Conservation (phyloP, 805 yeast species). For the Nakazawaea peltata region DNA sequence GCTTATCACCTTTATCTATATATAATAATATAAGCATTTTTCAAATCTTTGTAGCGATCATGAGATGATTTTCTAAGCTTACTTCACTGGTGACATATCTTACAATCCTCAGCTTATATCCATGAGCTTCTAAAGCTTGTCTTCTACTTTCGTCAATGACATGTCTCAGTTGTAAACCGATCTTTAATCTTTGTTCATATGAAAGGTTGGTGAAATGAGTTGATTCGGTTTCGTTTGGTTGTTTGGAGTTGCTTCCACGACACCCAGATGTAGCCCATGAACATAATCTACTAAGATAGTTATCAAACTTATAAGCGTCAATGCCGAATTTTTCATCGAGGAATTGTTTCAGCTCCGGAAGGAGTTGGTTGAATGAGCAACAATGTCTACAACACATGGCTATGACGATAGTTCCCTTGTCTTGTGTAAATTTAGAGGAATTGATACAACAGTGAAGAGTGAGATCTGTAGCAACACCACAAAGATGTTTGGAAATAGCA, state of each 20-base stretch:
- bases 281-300: slow-evolving; percentile 49
- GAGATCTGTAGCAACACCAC: slow-evolving; percentile 92
- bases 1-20: no score
- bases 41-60: slow-evolving; percentile 19
- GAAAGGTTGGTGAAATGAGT: slow-evolving; percentile 40
- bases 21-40: neutral
- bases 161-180: slow-evolving; percentile 67
- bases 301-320: slow-evolving; percentile 20
- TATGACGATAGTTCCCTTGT: slow-evolving; percentile 49
- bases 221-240: slow-evolving; percentile 13
- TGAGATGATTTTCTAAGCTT: slow-evolving; percentile 66
- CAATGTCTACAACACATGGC: slow-evolving; percentile 94
- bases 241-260: slow-evolving; percentile 29
- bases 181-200: slow-evolving; percentile 38
- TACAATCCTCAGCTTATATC: slow-evolving; percentile 41
- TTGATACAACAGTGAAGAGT: slow-evolving; percentile 47
- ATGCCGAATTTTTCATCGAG: slow-evolving; percentile 25
- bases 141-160: slow-evolving; percentile 69
- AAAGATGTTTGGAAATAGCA: slow-evolving; percentile 79
- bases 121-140: slow-evolving; percentile 31
- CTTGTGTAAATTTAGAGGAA: slow-evolving; percentile 4
- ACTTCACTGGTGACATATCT: slow-evolving; percentile 48
- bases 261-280: slow-evolving; percentile 88
- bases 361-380: slow-evolving; percentile 52
- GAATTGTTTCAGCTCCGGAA: slow-evolving; percentile 37